Conservation (phyloP, 192 early-diverging fungal genomes). For the Ambispora gerdemannii region DNA sequence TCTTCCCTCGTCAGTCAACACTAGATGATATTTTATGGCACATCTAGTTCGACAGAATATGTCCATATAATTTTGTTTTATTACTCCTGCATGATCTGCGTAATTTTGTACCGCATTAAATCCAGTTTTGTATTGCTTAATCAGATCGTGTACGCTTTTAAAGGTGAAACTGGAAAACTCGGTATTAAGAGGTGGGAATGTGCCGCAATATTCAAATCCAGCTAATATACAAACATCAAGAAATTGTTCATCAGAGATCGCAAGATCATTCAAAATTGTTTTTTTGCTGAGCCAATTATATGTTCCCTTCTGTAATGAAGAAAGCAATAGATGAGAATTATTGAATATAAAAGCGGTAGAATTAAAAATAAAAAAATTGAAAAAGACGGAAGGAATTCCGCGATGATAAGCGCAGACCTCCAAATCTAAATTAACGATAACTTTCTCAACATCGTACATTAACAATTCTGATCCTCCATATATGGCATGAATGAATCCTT, state of each 20-base stretch:
- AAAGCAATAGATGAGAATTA: conserved; percentile 1
- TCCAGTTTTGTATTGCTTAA: conserved; percentile 67
- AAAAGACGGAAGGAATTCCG: conserved; percentile 2
- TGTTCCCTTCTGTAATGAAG: conserved; percentile 49
- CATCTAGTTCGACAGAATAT: conserved; percentile 68
- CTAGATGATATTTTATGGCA: conserved; percentile 66
- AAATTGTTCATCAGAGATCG: conserved; percentile 65
- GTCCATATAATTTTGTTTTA: conserved; percentile 66
- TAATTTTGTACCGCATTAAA: conserved; percentile 68
- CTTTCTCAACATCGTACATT: conserved; percentile 73
- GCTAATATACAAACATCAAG: conserved; percentile 78
- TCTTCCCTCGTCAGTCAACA: conserved; percentile 66
- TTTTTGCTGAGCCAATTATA: conserved; percentile 66
- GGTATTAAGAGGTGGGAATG: conserved; percentile 63
- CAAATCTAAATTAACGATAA: conserved; percentile 65
- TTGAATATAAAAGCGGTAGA: too few relatives aligned
- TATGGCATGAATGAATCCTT: conserved; percentile 66
- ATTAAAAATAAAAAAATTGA: not conserved
- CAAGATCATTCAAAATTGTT: conserved; percentile 54
- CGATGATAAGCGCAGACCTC: conserved; percentile 29
- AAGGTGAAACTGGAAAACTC: conserved; percentile 60
- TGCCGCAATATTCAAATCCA: conserved; percentile 71
- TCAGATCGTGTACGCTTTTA: conserved; percentile 64
- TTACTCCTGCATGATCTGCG: conserved; percentile 52
- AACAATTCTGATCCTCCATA: conserved; percentile 70